These are phyloP conservation scores for Candida mattraensis DNA, from an alignment of 805 yeast genomes.

Conservation along the genomic window DNA sequence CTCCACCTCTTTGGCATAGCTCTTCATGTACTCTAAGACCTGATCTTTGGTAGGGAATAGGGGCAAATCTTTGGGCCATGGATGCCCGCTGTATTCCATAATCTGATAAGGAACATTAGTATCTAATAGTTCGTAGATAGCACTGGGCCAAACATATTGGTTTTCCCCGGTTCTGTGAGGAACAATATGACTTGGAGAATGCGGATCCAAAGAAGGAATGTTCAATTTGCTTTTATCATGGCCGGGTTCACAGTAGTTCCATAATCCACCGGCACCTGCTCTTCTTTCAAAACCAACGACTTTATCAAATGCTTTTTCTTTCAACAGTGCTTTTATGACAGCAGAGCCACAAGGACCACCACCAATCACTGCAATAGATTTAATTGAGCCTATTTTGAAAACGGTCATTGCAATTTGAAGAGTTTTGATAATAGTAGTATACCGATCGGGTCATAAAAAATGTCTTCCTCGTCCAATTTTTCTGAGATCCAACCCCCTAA, in stretches of 20 bases:
- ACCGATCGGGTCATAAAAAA: neutral
- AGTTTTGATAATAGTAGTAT: neutral
- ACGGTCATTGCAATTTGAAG: slow-evolving; percentile 12
- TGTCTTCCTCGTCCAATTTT: too few relatives aligned
- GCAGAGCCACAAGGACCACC: slow-evolving; percentile 79
- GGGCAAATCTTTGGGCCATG: slow-evolving; percentile 48
- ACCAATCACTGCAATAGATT: slow-evolving; percentile 66
- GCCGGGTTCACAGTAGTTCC: slow-evolving; percentile 57
- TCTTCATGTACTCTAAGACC: slow-evolving; percentile 56
- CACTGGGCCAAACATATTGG: slow-evolving; percentile 43
- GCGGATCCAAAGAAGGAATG: slow-evolving; percentile 34
- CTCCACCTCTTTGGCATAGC: slow-evolving; percentile 47
- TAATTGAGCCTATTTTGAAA: slow-evolving; percentile 12
- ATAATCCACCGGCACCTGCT: slow-evolving; percentile 67
- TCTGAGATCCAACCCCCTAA: too few relatives aligned
- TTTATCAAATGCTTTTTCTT: slow-evolving; percentile 45
- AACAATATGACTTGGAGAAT: slow-evolving; percentile 7
- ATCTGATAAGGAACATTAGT: slow-evolving; percentile 65
- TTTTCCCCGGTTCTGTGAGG: slow-evolving; percentile 12
- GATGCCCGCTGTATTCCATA: slow-evolving; percentile 64
- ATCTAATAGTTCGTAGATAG: slow-evolving; percentile 67
- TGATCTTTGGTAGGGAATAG: slow-evolving; percentile 58
- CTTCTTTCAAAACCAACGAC: slow-evolving; percentile 64
- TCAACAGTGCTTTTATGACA: slow-evolving; percentile 59
- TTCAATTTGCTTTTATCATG: slow-evolving; percentile 12